Conservation (phyloP, 805 yeast species). For the Wickerhamiella kazuoi region DNA sequence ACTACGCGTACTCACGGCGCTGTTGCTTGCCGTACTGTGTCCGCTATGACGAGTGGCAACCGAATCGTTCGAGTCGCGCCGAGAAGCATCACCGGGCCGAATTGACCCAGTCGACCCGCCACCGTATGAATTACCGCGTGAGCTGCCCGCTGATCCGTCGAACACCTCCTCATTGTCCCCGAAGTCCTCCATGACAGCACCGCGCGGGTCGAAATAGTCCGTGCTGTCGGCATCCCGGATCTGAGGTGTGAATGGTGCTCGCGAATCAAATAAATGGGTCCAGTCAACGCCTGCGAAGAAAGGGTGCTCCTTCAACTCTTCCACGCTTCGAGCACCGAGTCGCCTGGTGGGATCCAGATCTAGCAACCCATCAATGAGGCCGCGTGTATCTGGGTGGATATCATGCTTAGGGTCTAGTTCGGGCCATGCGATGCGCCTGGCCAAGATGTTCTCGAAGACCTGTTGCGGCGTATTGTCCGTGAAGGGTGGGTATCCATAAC, state of each 20-base stretch:
- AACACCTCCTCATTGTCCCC: conserved; percentile 22
- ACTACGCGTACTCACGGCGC: neutral
- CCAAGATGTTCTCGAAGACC: conserved; percentile 68
- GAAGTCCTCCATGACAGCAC: conserved; percentile 57
- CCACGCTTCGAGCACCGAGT: conserved; percentile 57
- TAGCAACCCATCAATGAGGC: conserved; percentile 48
- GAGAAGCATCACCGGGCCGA: neutral
- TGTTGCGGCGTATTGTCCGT: conserved; percentile 62
- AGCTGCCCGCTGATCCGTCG: neutral
- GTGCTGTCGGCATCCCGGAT: conserved; percentile 70
- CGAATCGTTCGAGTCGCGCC: neutral
- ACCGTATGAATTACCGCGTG: neutral
- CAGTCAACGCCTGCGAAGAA: conserved; percentile 59
- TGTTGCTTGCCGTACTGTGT: neutral
- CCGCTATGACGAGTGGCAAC: neutral
- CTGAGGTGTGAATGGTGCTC: conserved; percentile 64
- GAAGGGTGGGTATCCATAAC: conserved; percentile 91
- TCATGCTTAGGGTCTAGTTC: conserved; percentile 26
- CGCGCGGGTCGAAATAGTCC: conserved; percentile 79
- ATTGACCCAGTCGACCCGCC: neutral
- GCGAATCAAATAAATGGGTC: conserved; percentile 55
- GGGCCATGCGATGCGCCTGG: conserved; percentile 75
- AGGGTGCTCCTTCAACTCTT: conserved; percentile 63
- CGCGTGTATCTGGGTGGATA: conserved; percentile 50
- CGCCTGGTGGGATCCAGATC: conserved; percentile 46